Percentiles rank a stretch among this genome's conserved stretches.
Conservation (phyloP, 1,284 basidiomycete genomes). For the Cutaneotrichosporon dermatis region DNA sequence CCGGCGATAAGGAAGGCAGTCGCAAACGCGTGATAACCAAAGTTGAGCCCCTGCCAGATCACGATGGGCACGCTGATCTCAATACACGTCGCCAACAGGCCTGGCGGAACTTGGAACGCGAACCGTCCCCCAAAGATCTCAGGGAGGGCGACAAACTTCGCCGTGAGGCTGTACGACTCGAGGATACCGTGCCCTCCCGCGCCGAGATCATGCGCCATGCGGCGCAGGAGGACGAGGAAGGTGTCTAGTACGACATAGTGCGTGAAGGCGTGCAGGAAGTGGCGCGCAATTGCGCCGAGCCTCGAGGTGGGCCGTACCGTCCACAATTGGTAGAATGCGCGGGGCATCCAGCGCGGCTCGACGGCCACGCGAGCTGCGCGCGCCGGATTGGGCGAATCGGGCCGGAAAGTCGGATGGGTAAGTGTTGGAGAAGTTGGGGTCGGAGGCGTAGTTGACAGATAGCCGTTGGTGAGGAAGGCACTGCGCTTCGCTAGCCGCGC, state of each 20-base stretch:
- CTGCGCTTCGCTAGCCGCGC: neutral
- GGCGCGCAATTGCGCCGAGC: conserved; percentile 24
- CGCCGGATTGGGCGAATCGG: no score
- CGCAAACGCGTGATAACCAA: conserved; percentile 37
- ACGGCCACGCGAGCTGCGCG: no score
- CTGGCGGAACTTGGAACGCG: conserved; percentile 3
- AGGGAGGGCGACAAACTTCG: conserved; percentile 29
- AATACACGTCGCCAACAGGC: conserved; percentile 21
- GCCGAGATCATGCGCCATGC: conserved; percentile 24
- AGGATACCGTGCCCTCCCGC: conserved; percentile 10
- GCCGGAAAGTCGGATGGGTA: no score
- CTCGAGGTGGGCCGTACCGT: conserved; percentile 16
- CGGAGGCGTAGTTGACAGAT: no score
- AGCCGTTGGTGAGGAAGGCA: no score
- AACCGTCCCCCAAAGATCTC: conserved; percentile 13
- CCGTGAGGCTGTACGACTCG: conserved; percentile 15
- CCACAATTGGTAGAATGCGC: neutral
- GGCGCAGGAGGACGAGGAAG: conserved; percentile 26
- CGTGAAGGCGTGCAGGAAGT: conserved; percentile 18
- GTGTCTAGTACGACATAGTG: conserved; percentile 34
- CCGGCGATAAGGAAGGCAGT: conserved; percentile 16
- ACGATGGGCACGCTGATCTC: conserved; percentile 25
- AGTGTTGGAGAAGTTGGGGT: no score
- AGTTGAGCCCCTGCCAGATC: conserved; percentile 31
- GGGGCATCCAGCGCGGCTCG: neutral